Percentiles rank a stretch among this genome's conserved stretches.
Conservation (phyloP, 106 monocot species). For the Iris macrosiphon region DNA sequence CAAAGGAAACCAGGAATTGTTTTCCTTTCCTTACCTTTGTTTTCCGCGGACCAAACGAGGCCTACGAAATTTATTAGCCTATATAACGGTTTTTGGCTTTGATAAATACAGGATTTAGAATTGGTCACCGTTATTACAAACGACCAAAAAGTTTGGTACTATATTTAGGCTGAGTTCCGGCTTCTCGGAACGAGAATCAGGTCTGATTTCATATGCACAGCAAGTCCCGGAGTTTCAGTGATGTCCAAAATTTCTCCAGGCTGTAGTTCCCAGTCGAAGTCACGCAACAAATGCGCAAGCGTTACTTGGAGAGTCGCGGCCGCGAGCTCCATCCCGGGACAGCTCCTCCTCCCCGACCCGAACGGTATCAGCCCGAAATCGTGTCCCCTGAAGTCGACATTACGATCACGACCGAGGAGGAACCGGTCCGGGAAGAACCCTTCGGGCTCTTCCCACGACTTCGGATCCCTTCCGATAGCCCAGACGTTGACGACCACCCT, state of each 20-base stretch:
- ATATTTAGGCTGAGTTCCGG: too few relatives aligned
- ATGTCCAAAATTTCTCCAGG: constrained; percentile 3
- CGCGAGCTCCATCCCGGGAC: constrained; percentile 17
- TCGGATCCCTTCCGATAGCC: constrained; percentile 21
- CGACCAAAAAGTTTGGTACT: too few relatives aligned
- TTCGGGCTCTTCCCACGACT: constrained; percentile 8
- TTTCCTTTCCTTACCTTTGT: too few relatives aligned
- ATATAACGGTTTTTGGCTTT: too few relatives aligned
- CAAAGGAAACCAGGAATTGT: too few relatives aligned
- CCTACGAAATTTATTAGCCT: too few relatives aligned
- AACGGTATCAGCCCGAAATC: constrained; percentile 25
- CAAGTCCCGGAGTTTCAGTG: constrained; percentile 5
- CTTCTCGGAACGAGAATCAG: too few relatives aligned
- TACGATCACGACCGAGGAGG: constrained; percentile 2
- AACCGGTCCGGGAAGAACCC: constrained; percentile 18
- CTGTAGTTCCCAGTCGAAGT: constrained; percentile 14
- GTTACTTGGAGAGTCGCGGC: constrained; percentile 13
- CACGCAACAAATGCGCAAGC: constrained; percentile 8
- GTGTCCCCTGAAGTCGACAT: constrained; percentile 14
- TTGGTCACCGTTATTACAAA: too few relatives aligned
- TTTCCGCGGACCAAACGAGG: too few relatives aligned
- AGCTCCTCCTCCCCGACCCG: constrained; percentile 21
- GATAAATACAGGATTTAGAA: too few relatives aligned
- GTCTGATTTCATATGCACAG: too few relatives aligned
- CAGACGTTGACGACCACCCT: constrained; percentile 15